These are phyloP conservation scores for Rhododendron vialii DNA, from an alignment of 148 eudicot genomes.

Conservation along the genomic window DNA sequence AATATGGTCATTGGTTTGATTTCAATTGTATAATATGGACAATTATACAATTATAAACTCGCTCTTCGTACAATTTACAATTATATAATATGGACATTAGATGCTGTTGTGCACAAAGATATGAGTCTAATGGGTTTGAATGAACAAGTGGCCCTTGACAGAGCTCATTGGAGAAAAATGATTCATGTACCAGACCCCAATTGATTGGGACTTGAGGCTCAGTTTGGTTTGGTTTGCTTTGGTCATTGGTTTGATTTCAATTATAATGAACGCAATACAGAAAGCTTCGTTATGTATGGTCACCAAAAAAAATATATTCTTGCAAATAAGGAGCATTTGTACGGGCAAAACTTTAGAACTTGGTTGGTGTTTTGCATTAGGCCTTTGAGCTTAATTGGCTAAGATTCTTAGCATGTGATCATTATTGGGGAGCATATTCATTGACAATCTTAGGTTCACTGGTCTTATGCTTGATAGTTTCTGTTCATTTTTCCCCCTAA, in stretches of 20 bases:
- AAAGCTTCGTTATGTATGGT: background rate
- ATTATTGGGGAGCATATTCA: background rate
- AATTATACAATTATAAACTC: too few species aligned
- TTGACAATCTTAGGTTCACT: background rate
- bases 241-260: background rate
- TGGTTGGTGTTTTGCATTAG: background rate
- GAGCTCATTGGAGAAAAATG: too few species aligned
- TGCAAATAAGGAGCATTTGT: background rate
- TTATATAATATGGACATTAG: too few species aligned
- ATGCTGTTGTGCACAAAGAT: too few species aligned
- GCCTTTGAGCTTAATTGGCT: background rate
- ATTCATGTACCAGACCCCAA: too few species aligned
- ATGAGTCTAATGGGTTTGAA: too few species aligned
- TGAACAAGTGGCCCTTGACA: too few species aligned
- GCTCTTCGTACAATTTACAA: too few species aligned
- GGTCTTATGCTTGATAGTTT: slow-evolving; percentile 1
- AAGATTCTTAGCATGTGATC: background rate
- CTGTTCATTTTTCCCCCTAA: slow-evolving; percentile 5
- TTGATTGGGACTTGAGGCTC: too few species aligned
- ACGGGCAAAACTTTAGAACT: background rate
- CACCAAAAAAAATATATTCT: background rate
- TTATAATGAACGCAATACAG: background rate
- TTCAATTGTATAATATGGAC: background rate
- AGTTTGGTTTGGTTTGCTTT: too few species aligned
- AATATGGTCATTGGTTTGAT: background rate